These are phyloP conservation scores for Gamsiella multidivaricata DNA, from an alignment of 192 early-diverging fungal genomes.

Conservation along the genomic window DNA sequence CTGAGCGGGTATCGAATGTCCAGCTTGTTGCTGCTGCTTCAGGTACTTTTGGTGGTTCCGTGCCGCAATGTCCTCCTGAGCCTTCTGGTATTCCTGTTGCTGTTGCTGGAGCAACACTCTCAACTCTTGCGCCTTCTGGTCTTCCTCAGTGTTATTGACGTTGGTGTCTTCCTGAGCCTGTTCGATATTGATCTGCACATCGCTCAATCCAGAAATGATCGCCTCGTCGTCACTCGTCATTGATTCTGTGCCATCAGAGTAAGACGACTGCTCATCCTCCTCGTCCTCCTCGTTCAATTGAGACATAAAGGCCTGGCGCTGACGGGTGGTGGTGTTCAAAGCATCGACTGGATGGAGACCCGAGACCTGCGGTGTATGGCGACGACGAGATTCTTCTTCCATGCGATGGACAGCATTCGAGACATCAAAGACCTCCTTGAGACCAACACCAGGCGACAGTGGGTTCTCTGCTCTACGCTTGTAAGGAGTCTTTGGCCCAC, in stretches of 20 bases:
- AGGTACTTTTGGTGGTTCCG: slow-evolving; percentile 50
- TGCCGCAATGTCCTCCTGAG: slow-evolving; percentile 36
- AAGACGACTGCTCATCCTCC: slow-evolving; percentile 7
- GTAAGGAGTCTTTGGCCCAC: slow-evolving; percentile 33
- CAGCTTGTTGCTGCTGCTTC: slow-evolving; percentile 38
- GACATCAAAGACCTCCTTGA: slow-evolving; percentile 82
- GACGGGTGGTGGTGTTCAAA: slow-evolving; percentile 36
- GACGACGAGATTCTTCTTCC: slow-evolving; percentile 68
- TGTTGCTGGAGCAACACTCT: slow-evolving; percentile 39
- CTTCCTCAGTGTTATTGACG: slow-evolving; percentile 19
- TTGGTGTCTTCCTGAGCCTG: slow-evolving; percentile 12
- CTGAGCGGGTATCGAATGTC: slow-evolving; percentile 46
- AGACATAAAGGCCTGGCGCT: slow-evolving; percentile 53
- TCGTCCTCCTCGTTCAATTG: slow-evolving; percentile 54
- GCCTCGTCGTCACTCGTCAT: slow-evolving; percentile 40
- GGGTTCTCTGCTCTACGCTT: slow-evolving; percentile 61
- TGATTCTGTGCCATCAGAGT: slow-evolving; percentile 14
- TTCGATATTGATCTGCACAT: slow-evolving; percentile 21
- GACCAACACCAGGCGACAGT: slow-evolving; percentile 63
- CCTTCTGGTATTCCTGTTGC: slow-evolving; percentile 53
- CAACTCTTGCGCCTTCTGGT: slow-evolving; percentile 27
- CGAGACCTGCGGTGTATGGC: slow-evolving; percentile 21
- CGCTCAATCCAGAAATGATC: slow-evolving; percentile 9
- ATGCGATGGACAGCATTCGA: slow-evolving; percentile 82
- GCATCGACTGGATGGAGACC: slow-evolving; percentile 34